phyloP scores from a whole-genome alignment of 768 basidiomycete genomes.

The Cytidiella melzeri region DNA sequence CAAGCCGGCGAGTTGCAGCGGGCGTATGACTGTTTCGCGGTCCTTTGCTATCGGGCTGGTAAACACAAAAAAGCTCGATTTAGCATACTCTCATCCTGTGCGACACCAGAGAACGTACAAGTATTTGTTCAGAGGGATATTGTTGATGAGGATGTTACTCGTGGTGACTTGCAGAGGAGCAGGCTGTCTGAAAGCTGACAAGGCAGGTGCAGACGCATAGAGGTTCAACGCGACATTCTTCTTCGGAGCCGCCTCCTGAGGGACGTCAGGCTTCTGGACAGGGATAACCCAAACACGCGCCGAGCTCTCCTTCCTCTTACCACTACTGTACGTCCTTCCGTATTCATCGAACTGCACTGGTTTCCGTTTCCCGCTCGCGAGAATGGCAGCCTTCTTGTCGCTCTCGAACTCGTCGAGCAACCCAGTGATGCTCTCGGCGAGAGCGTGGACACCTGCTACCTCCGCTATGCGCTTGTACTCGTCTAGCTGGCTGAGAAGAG shows the following conservation, averaged over 20 bases:
- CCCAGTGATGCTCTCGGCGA: constrained; percentile 42
- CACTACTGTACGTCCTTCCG: constrained; percentile 83
- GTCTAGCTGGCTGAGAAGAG: constrained; percentile 61
- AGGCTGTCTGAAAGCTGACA: constrained; percentile 3
- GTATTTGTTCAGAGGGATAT: constrained; percentile 69
- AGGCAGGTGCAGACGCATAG: constrained; percentile 8
- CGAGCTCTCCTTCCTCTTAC: constrained; percentile 82
- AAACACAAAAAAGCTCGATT: not conserved
- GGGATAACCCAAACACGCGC: constrained; percentile 94
- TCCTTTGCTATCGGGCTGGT: constrained; percentile 51
- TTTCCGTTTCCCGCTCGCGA: constrained; percentile 45
- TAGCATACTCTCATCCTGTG: too few relatives aligned
- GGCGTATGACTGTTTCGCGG: constrained; percentile 76
- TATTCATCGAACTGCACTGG: constrained; percentile 58
- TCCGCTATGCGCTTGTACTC: constrained; percentile 54
- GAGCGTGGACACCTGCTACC: constrained; percentile 50
- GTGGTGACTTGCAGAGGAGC: constrained; percentile 37
- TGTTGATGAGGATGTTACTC: constrained; percentile 79
- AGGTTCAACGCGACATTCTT: constrained; percentile 3
- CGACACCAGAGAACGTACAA: too few relatives aligned
- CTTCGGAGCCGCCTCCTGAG: not conserved
- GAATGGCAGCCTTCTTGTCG: constrained; percentile 46
- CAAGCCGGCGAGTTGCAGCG: constrained; percentile 76
- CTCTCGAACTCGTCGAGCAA: constrained; percentile 62
- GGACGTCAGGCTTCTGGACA: constrained; percentile 30